A percentile compares a stretch with the other conserved stretches of the same genome.
Evolutionary conservation across 805 yeast genomes (phyloP).

Genomic region (Pichia californica): DNA sequence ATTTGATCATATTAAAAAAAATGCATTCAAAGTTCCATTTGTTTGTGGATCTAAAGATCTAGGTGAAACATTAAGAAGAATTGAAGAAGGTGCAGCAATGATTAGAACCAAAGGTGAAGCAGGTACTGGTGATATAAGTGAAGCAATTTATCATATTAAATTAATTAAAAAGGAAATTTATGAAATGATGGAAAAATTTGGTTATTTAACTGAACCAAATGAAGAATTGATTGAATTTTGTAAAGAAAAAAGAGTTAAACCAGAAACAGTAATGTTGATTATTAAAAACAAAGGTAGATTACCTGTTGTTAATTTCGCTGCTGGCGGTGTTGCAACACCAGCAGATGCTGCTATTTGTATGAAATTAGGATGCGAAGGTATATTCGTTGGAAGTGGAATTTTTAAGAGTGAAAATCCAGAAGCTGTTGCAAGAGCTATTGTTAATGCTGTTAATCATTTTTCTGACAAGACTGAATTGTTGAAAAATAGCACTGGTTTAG

Average conservation of each 20-base stretch:
- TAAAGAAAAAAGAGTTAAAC: conserved; percentile 51
- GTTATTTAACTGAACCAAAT: conserved; percentile 31
- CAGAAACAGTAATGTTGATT: conserved; percentile 42
- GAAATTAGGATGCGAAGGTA: conserved; percentile 77
- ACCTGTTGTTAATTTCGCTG: conserved; percentile 82
- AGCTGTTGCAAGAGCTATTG: conserved; percentile 70
- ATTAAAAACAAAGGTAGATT: conserved; percentile 51
- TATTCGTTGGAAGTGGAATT: conserved; percentile 73
- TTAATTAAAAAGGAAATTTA: conserved; percentile 52
- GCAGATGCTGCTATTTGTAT: conserved; percentile 82
- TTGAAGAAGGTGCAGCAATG: conserved; percentile 83
- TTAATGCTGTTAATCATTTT: conserved; percentile 68
- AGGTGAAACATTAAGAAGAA: conserved; percentile 76
- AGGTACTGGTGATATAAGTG: conserved; percentile 82
- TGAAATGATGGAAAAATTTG: conserved; percentile 28
- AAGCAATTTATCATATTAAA: conserved; percentile 71
- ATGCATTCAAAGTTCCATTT: conserved; percentile 61
- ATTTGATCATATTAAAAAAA: conserved; percentile 54
- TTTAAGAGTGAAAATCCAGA: conserved; percentile 71
- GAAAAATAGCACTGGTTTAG: conserved; percentile 63
- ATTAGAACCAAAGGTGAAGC: conserved; percentile 85
- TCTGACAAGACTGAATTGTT: conserved; percentile 53
- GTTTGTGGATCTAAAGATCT: conserved; percentile 80
- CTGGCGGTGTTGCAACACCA: conserved; percentile 86
- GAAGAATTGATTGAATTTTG: conserved; percentile 45